Conservation (phyloP, 2,329 filamentous ascomycete species). For the Fusarium nygamai region DNA sequence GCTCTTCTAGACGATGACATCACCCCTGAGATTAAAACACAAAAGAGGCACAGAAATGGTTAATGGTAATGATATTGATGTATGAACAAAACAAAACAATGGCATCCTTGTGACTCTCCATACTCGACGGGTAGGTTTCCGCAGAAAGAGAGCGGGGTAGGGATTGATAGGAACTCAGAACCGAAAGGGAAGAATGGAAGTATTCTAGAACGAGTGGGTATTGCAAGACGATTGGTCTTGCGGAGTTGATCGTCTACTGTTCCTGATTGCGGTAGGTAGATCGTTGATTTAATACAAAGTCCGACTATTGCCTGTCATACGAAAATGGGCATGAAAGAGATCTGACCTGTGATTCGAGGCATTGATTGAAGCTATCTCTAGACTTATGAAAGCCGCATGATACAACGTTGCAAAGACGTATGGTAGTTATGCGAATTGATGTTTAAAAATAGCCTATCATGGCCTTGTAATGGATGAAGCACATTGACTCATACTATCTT, state of each 20-base stretch:
- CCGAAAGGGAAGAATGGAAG: constrained; percentile 1
- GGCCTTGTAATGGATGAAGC: neutral
- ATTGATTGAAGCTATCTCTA: neutral
- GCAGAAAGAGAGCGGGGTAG: constrained; percentile 13
- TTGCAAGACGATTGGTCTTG: neutral
- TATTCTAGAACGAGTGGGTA: constrained; percentile 24
- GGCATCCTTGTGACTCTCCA: neutral
- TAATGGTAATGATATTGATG: neutral
- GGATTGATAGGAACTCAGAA: constrained; percentile 1
- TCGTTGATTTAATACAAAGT: neutral
- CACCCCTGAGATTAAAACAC: neutral
- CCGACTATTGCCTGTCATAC: neutral
- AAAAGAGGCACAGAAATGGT: neutral
- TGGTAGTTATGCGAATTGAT: neutral
- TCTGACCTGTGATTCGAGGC: neutral
- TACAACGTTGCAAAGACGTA: neutral
- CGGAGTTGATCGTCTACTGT: constrained; percentile 31
- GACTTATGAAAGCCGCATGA: neutral
- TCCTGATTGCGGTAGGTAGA: constrained; percentile 23
- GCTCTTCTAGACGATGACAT: constrained; percentile 21
- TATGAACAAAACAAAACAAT: neutral
- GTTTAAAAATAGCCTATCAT: neutral
- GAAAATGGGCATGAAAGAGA: neutral
- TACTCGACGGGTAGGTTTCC: neutral
- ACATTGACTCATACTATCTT: neutral